Conservation (phyloP, 805 yeast species). For the Wickerhamiella spandovensis region DNA sequence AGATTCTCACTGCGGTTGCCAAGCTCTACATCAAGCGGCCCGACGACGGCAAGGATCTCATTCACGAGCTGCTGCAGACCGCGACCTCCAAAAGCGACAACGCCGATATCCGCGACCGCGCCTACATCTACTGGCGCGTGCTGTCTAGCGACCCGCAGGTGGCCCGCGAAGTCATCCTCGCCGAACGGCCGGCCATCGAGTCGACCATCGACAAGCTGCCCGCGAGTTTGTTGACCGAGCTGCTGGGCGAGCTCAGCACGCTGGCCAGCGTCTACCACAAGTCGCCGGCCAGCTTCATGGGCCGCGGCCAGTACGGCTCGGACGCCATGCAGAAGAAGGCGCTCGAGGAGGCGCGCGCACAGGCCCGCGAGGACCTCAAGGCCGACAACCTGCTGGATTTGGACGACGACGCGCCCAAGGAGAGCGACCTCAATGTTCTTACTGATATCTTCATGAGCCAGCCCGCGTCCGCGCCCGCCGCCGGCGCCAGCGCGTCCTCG, state of each 20-base stretch:
- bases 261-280: slow-evolving; percentile 82
- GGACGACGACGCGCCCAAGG: slow-evolving; percentile 46
- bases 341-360: slow-evolving; percentile 61
- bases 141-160: slow-evolving; percentile 70
- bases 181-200: slow-evolving; percentile 55
- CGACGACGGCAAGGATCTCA: slow-evolving; percentile 45
- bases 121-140: slow-evolving; percentile 77
- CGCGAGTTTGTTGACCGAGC: slow-evolving; percentile 49
- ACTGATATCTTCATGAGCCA: slow-evolving; percentile 17
- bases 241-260: slow-evolving; percentile 66
- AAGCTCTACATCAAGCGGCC: slow-evolving; percentile 57
- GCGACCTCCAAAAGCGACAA: slow-evolving; percentile 69
- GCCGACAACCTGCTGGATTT: slow-evolving; percentile 60
- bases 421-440: slow-evolving; percentile 13
- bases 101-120: slow-evolving; percentile 81
- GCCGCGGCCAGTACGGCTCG: slow-evolving; percentile 30
- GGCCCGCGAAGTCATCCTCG: slow-evolving; percentile 46
- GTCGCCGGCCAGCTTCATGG: slow-evolving; percentile 55
- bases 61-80: slow-evolving; percentile 61
- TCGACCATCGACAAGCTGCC: slow-evolving; percentile 63
- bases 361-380: slow-evolving; percentile 55
- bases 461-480: slow-evolving; percentile 12
- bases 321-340: slow-evolving; percentile 33
- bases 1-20: slow-evolving; percentile 61
- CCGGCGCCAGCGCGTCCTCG: slow-evolving; percentile 13